Evolutionary conservation across 768 basidiomycete genomes (phyloP).

Genomic region (Mycena filopes): DNA sequence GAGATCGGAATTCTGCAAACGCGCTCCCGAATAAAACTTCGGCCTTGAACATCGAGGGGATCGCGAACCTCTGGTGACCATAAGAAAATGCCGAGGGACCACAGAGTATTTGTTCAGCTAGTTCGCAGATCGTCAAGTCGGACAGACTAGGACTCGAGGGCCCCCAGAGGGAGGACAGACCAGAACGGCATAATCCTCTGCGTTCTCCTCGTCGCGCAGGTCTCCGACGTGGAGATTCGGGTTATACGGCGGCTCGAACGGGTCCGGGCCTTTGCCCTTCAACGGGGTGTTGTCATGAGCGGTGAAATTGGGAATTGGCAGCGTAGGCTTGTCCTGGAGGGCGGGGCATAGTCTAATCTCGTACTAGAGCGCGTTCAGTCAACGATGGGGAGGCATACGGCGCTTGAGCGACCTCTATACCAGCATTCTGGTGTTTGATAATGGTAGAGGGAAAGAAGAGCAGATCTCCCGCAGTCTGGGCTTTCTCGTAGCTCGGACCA

Average conservation of each 20-base stretch:
- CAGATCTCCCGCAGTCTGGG: slow-evolving; percentile 71
- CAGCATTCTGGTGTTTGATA: slow-evolving; percentile 67
- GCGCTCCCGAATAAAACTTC: not conserved
- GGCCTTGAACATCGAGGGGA: not conserved
- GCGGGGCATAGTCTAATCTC: slow-evolving; percentile 89
- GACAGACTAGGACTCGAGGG: not conserved
- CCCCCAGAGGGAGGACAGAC: slow-evolving; percentile 60
- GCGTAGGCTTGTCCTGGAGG: slow-evolving; percentile 77
- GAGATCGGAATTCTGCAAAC: slow-evolving; percentile 73
- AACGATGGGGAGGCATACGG: not conserved
- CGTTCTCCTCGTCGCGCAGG: slow-evolving; percentile 68
- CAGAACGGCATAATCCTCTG: slow-evolving; percentile 72
- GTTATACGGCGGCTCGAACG: slow-evolving; percentile 90
- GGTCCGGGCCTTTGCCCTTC: slow-evolving; percentile 58
- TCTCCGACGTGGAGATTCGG: slow-evolving; percentile 81
- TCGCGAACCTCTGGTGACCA: slow-evolving; percentile 81
- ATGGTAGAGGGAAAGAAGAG: slow-evolving; percentile 83
- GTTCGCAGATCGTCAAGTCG: slow-evolving; percentile 4
- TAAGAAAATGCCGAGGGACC: slow-evolving; percentile 85
- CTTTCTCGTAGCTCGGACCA: slow-evolving; percentile 65
- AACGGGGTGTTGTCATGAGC: slow-evolving; percentile 13
- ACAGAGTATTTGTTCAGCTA: slow-evolving; percentile 91
- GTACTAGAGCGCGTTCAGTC: slow-evolving; percentile 62
- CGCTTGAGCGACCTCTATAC: slow-evolving; percentile 63
- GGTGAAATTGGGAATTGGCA: slow-evolving; percentile 55